Evolutionary conservation across 1,284 basidiomycete genomes (phyloP), one percentile per base, ranked within the genome.

Genomic region (Pseudozyma thailandica): DNA sequence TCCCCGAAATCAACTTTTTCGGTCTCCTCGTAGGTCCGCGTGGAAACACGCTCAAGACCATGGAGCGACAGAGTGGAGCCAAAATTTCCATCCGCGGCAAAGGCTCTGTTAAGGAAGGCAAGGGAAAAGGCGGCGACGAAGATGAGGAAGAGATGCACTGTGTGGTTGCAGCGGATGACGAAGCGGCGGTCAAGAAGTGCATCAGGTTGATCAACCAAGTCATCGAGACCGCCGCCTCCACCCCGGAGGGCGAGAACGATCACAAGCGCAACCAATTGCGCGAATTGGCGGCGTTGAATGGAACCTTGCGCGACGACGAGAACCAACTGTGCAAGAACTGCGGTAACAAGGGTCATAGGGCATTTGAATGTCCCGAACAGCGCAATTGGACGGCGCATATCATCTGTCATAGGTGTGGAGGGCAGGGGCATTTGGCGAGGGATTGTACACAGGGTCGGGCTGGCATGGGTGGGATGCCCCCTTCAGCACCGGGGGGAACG

Each of bases 1-100:
- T 98, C 81, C 96, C 96, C 5, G 95, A 98, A 85, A 98, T 99
- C 87, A 99, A 99, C 84, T 99, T 98, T 85, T 98, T 99, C 79
- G 96, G 96, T 78, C 87, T 99, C 62, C 89, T 99, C 61, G 95
- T 99, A 68, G 96, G 96, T 38, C 96, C 96, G 78, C 91, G 96
- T 79, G 96, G 96, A 46, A 98, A 99, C 84, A 95, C 93, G 85
- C 86, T 98, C 86, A 99, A 99, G 87, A 94, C 93, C 84, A 99
- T 99, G 96, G 96, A 99, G 85, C 87, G 92, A 55, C 93, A 98
- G 79, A 93, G 91, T 79, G 96, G 96, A 25, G 96, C 96, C 18
- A 98, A 98, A 85, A 98, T 99, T 80, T 93, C 91, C 74, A 99
- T 99, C 76, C 89, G 96, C 69, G 96, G 96, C 53, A 98, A 97